Percentiles rank a stretch among this genome's conserved stretches.
phyloP scores from a whole-genome alignment of 139 green algal species.

The Chlorella vulgaris region DNA sequence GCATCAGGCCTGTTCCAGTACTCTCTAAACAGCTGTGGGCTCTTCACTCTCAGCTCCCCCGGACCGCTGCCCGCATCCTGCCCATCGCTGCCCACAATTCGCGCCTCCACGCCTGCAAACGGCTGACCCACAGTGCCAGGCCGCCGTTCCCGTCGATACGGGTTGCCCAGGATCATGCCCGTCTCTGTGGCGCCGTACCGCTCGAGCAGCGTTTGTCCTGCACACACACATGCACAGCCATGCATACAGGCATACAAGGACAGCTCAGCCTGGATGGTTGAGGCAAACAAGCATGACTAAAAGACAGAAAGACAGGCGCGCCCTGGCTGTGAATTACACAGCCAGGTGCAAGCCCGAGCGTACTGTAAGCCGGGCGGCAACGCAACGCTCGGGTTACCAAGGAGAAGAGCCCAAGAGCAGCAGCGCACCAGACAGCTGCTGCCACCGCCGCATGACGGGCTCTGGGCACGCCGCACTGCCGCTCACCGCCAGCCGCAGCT shows the following conservation, averaged over 20 bases:
- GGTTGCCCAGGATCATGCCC: constrained; percentile 96
- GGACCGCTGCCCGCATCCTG: constrained; percentile 2
- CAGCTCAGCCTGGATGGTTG: too few relatives aligned
- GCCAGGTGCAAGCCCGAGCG: too few relatives aligned
- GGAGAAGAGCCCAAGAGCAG: neutral
- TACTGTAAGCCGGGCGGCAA: too few relatives aligned
- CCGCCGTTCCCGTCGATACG: constrained; percentile 63
- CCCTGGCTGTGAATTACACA: too few relatives aligned
- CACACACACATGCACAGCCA: too few relatives aligned
- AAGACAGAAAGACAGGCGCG: too few relatives aligned
- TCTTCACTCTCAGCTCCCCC: too few relatives aligned
- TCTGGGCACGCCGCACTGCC: constrained; percentile 91
- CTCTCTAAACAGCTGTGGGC: neutral
- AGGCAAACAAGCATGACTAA: too few relatives aligned
- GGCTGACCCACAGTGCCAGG: constrained; percentile 85
- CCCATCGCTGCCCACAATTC: constrained; percentile 6
- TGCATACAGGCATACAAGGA: too few relatives aligned
- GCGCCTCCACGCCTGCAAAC: constrained; percentile 78
- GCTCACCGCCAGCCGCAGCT: constrained; percentile 81
- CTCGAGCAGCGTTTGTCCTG: constrained; percentile 83
- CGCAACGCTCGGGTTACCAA: too few relatives aligned
- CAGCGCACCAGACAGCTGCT: constrained; percentile 45
- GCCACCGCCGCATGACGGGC: constrained; percentile 78
- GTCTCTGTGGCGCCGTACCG: constrained; percentile 99
- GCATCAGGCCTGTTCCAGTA: constrained; percentile 86